Evolutionary conservation across 371 early-diverging fungal genomes (phyloP).

Genomic region (Saksenaea oblongispora): DNA sequence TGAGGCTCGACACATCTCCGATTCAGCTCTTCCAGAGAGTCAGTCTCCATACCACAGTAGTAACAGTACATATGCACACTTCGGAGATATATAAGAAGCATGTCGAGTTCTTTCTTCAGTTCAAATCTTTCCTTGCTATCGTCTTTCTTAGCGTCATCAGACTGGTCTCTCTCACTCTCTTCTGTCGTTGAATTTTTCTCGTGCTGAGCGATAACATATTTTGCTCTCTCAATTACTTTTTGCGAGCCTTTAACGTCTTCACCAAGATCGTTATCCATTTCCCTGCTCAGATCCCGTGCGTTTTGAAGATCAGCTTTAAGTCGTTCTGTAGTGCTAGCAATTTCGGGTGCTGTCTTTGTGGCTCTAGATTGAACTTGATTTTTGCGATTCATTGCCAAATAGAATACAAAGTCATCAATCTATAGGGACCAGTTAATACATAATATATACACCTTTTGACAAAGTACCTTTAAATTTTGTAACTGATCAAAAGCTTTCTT

Average conservation of each 20-base stretch:
- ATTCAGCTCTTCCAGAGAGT: slow-evolving; percentile 79
- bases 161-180: slow-evolving; percentile 15
- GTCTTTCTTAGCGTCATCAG: slow-evolving; percentile 21
- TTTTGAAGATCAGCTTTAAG: slow-evolving; percentile 71
- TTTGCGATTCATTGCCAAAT: slow-evolving; percentile 68
- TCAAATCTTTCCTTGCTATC: slow-evolving; percentile 22
- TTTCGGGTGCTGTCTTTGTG: slow-evolving; percentile 64
- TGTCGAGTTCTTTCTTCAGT: slow-evolving; percentile 72
- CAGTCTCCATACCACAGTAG: slow-evolving; percentile 85
- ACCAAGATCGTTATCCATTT: slow-evolving; percentile 66
- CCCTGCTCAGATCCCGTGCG: slow-evolving; percentile 54
- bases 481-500: slow-evolving; percentile 67
- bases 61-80: slow-evolving; percentile 94
- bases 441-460: slow-evolving; percentile 1
- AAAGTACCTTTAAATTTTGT: slow-evolving; percentile 52
- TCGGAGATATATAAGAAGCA: slow-evolving; percentile 83
- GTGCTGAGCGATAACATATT: slow-evolving; percentile 27
- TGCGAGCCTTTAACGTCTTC: slow-evolving; percentile 32
- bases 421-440: slow-evolving; percentile 18
- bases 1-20: slow-evolving; percentile 77
- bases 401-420: slow-evolving; percentile 78
- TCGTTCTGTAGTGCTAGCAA: slow-evolving; percentile 62
- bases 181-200: slow-evolving; percentile 12
- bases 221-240: slow-evolving; percentile 33
- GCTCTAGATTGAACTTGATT: slow-evolving; percentile 46